A percentile compares a stretch with the other conserved stretches of the same genome.
Evolutionary conservation across 2,329 filamentous ascomycete genomes (phyloP).

Genomic region (Myrmaecium sp.): DNA sequence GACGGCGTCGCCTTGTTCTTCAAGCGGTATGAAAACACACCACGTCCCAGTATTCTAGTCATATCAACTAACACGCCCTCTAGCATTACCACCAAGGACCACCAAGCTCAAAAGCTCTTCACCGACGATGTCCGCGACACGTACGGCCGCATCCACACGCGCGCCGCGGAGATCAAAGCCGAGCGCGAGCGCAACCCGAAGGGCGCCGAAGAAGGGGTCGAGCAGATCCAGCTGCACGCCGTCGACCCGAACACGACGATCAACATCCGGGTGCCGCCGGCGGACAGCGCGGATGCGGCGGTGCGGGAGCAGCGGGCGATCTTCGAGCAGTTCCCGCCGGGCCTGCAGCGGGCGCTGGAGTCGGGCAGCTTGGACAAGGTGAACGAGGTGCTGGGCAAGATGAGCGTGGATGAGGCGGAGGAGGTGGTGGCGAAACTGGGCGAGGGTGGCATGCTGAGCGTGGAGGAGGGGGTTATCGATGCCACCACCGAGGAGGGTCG

Average conservation of each 20-base stretch:
- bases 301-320: slow-evolving; percentile 48
- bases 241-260: slow-evolving; percentile 81
- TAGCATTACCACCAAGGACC: slow-evolving; percentile 65
- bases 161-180: slow-evolving; percentile 55
- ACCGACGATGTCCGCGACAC: slow-evolving; percentile 83
- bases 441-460: slow-evolving; percentile 71
- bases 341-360: slow-evolving; percentile 66
- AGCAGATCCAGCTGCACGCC: slow-evolving; percentile 95
- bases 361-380: slow-evolving; percentile 80
- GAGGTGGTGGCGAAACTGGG: slow-evolving; percentile 66
- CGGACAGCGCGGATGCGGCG: slow-evolving; percentile 42
- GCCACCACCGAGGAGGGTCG: slow-evolving; percentile 78
- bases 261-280: slow-evolving; percentile 65
- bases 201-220: slow-evolving; percentile 49
- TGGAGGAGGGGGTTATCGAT: slow-evolving; percentile 90
- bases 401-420: slow-evolving; percentile 79
- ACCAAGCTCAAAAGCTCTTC: slow-evolving; percentile 84
- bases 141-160: slow-evolving; percentile 62
- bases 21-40: slow-evolving; percentile 50
- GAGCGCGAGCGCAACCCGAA: slow-evolving; percentile 34
- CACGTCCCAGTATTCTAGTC: too few species aligned
- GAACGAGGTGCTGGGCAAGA: slow-evolving; percentile 72
- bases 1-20: slow-evolving; percentile 90
- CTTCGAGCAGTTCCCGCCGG: slow-evolving; percentile 69
- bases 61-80: background rate